A percentile compares a stretch with the other conserved stretches of the same genome.
phyloP scores from a whole-genome alignment of 2,329 filamentous ascomycete species.

The Pseudocercospora crystallina region DNA sequence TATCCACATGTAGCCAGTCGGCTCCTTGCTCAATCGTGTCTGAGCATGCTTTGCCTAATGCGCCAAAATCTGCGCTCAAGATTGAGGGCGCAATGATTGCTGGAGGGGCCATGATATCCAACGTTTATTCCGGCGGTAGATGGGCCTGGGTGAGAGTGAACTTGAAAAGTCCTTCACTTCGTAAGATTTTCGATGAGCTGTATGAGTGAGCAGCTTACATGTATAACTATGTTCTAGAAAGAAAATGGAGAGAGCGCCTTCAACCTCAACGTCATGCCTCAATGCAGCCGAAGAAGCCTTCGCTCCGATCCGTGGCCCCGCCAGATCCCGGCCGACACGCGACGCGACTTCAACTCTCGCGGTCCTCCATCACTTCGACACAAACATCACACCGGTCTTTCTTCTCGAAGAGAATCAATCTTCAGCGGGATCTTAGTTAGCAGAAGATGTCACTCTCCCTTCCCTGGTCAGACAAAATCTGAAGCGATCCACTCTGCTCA shows the following conservation, averaged over 20 bases:
- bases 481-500: not conserved
- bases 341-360: no score
- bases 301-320: not conserved
- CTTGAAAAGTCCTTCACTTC: not conserved
- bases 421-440: no score
- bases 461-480: no score
- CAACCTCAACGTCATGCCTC: not conserved
- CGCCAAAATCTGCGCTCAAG: constrained; percentile 91
- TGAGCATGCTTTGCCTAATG: constrained; percentile 81
- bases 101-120: constrained; percentile 70
- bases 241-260: not conserved
- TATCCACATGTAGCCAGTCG: constrained; percentile 94
- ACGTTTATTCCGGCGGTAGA: not conserved
- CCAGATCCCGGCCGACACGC: not conserved
- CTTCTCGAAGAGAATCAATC: no score
- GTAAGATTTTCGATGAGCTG: not conserved
- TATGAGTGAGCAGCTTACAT: not conserved
- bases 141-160: not conserved
- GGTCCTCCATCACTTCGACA: constrained; percentile 1
- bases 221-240: not conserved
- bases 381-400: no score
- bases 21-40: constrained; percentile 82
- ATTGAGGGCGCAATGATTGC: constrained; percentile 99
- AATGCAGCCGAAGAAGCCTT: not conserved
- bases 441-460: no score